Percentiles rank a stretch among this genome's conserved stretches.
Evolutionary conservation across 2,329 filamentous ascomycete species (phyloP).

Genomic region (Diaporthe australafricana): DNA sequence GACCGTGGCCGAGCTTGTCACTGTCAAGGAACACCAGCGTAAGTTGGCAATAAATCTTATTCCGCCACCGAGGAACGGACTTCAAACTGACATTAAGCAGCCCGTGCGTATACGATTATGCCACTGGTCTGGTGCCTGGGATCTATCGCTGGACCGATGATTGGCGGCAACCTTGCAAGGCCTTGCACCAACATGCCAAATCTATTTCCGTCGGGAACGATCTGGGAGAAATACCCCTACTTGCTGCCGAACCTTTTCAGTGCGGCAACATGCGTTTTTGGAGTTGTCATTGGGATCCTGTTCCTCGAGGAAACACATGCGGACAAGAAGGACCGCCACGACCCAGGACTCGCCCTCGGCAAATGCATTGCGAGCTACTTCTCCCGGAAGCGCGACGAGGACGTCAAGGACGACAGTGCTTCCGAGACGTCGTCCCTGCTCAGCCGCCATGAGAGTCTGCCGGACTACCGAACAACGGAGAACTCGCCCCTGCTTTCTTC

Average conservation of each 20-base stretch:
- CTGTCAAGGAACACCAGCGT: slow-evolving; percentile 93
- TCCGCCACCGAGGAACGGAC: slow-evolving; percentile 4
- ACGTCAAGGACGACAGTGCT: slow-evolving; percentile 51
- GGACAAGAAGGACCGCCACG: slow-evolving; percentile 80
- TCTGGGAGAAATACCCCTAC: slow-evolving; percentile 91
- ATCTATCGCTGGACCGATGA: slow-evolving; percentile 91
- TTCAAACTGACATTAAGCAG: slow-evolving; percentile 53
- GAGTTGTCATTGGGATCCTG: slow-evolving; percentile 81
- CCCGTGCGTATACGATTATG: slow-evolving; percentile 96
- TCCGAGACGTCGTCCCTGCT: slow-evolving; percentile 73
- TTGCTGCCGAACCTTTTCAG: slow-evolving; percentile 93
- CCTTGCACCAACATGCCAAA: slow-evolving; percentile 85
- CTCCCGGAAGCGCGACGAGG: slow-evolving; percentile 52
- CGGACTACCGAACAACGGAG: slow-evolving; percentile 75
- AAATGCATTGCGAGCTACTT: slow-evolving; percentile 71
- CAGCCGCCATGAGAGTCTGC: slow-evolving; percentile 70
- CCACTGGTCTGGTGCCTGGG: slow-evolving; percentile 98
- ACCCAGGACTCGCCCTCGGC: slow-evolving; percentile 82
- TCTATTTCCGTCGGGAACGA: slow-evolving; percentile 76
- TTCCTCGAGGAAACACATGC: slow-evolving; percentile 96
- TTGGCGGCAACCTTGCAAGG: slow-evolving; percentile 89
- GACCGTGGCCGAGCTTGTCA: slow-evolving; percentile 93
- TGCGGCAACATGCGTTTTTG: slow-evolving; percentile 79
- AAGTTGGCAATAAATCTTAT: slow-evolving; percentile 49
- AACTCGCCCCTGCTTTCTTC: slow-evolving; percentile 62